A percentile compares a stretch with the other conserved stretches of the same genome.
Evolutionary conservation across 2,329 filamentous ascomycete species (phyloP).

Genomic region (Exserohilum turcica): DNA sequence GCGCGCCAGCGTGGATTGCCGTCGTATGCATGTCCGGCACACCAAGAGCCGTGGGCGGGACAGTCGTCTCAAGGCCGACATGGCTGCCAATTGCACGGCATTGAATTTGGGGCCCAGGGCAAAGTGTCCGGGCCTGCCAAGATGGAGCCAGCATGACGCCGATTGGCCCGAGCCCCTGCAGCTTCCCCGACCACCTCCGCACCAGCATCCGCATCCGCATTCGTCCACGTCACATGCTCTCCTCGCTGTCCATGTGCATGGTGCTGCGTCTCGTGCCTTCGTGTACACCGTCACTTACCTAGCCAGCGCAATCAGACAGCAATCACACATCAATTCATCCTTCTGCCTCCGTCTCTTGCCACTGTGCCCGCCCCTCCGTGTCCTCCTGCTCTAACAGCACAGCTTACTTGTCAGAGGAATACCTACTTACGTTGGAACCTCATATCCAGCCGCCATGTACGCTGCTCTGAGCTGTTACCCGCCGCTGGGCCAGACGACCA

Average conservation of each 20-base stretch:
- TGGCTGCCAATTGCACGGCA: slow-evolving; percentile 31
- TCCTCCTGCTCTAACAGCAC: slow-evolving; percentile 2
- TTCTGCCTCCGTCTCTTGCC: neutral
- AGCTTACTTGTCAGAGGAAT: neutral
- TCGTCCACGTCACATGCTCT: slow-evolving; percentile 26
- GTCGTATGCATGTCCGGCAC: slow-evolving; percentile 37
- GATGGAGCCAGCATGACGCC: slow-evolving; percentile 10
- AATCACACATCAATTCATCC: slow-evolving; percentile 2
- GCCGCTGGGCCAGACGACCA: slow-evolving; percentile 75
- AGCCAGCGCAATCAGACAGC: slow-evolving; percentile 8
- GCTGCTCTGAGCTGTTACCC: slow-evolving; percentile 68
- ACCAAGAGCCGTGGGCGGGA: slow-evolving; percentile 34
- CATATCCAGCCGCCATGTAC: slow-evolving; percentile 49
- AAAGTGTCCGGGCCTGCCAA: slow-evolving; percentile 30
- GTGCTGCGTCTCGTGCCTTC: slow-evolving; percentile 3
- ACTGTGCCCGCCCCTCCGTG: slow-evolving; percentile 7
- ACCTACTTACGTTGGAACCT: neutral
- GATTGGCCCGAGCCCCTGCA: slow-evolving; percentile 29
- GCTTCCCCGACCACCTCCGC: slow-evolving; percentile 32
- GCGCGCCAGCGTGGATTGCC: slow-evolving; percentile 22
- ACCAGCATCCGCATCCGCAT: slow-evolving; percentile 30
- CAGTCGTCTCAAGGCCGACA: slow-evolving; percentile 38
- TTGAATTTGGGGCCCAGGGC: slow-evolving; percentile 10
- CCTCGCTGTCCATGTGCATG: slow-evolving; percentile 19
- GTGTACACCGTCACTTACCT: slow-evolving; percentile 8